These are phyloP conservation scores for Fraxinus xanthoxyloides DNA, from an alignment of 305 asterid genomes.

Conservation along the genomic window DNA sequence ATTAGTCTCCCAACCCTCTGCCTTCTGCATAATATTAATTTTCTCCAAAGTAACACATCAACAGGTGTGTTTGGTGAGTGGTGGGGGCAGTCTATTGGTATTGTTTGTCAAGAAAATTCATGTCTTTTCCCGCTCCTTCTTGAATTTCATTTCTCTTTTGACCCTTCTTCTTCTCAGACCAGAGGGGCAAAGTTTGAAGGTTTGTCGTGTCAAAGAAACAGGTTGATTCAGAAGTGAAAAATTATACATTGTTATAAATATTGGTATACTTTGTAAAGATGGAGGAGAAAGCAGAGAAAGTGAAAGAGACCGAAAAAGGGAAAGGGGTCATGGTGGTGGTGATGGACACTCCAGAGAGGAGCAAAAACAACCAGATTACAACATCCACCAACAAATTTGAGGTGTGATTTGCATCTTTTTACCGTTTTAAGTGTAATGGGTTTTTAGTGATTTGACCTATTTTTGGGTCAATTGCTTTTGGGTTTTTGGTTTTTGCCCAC, in stretches of 20 bases:
- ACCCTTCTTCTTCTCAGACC: too few species aligned
- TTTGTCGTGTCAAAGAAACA: constrained; percentile 14
- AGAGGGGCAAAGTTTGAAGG: neutral
- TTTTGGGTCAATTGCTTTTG: constrained; percentile 10
- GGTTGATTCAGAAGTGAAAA: neutral
- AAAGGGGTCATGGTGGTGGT: constrained; percentile 32
- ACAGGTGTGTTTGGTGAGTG: too few species aligned
- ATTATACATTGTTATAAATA: neutral
- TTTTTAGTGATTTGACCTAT: constrained; percentile 12
- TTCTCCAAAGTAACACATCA: neutral
- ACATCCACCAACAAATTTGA: constrained; percentile 49
- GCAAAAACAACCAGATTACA: constrained; percentile 48
- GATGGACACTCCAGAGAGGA: constrained; percentile 73
- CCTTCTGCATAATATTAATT: neutral
- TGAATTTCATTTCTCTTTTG: too few species aligned
- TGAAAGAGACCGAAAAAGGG: constrained; percentile 20
- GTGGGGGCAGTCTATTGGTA: too few species aligned
- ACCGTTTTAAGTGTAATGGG: constrained; percentile 8
- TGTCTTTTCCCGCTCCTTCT: too few species aligned
- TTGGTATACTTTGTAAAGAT: constrained; percentile 7
- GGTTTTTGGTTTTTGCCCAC: constrained; percentile 4
- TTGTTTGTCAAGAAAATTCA: too few species aligned
- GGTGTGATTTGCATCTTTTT: constrained; percentile 42
- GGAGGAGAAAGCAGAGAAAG: constrained; percentile 30
- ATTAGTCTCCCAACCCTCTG: neutral